Evolutionary conservation across 352 stramenopile genomes (phyloP), one percentile per base, ranked within the genome.

Genomic region (Aphanomyces astaci): DNA sequence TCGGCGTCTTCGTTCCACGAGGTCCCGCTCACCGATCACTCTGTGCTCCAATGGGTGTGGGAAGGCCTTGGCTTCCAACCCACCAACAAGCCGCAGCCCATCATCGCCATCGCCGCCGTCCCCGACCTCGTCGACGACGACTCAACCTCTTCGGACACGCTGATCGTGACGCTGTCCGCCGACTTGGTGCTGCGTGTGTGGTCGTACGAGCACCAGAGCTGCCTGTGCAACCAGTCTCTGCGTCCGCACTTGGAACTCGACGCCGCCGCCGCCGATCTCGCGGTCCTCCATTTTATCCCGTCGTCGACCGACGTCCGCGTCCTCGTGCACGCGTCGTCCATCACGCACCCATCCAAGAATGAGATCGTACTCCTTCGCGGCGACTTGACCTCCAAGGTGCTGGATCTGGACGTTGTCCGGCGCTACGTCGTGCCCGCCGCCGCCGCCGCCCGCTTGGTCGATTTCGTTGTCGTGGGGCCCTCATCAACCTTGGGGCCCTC

Each of bases 361-460:
- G 56, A 64, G n/a, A 64, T 64, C 28, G 56, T 64, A 17, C 56
- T 64, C 4, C 32, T 64, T 19, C 56, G 56, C 19, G 56, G 56
- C 40, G 36, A 49, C 9, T 36, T 64, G 17, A 52, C n/a, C 4
- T 31, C 56, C 31, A 17, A n/a, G 27, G 11, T n/a, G 24, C 19
- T 64, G n/a, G 36, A 64, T 13, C 56, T 64, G 30, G 32, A 64
- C 28, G 56, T 64, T 22, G 40, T 4, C 2, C 56, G 56, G 9
- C 56, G 56, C 40, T 64, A 49, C 32, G 56, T 64, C 2, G 22
- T 64, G 3, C 24, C 24, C 19, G 30, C 30, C 30, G 19, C 25
- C 22, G 30, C 56, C 22, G 9, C 31, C 36, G 56, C 52, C 13
- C 56, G 56, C 9, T 36, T 64, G 30, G 56, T 64, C 3, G 56